Base-by-base conservation (phyloP, 2,329 filamentous ascomycete genomes). In the Colletotrichum karsti region DNA sequence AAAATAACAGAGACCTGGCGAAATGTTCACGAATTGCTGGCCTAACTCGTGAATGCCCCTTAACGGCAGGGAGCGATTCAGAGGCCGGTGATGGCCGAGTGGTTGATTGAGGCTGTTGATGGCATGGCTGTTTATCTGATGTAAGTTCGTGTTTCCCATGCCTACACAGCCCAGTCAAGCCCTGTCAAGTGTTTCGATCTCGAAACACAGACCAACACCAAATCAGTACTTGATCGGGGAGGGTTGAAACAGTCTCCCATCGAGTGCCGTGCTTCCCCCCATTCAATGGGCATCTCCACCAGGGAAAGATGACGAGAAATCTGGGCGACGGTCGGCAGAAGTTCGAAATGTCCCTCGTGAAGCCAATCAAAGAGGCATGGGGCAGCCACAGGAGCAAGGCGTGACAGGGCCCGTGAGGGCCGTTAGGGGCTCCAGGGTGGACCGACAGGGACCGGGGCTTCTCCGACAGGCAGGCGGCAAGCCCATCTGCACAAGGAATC, bases 201-300 rank as follows among this genome's bases (percentile, higher is more conserved):
- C 65, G 60, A 67, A 64, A 67, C 65, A 65, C 60, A 67, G 65
- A 64, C 60, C 60, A 67, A 53, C 44, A 64, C 53, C 46, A 67
- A 58, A 57, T 54, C 53, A 58, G 59, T 63, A n/a, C 39, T 51
- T 51, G 22, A 53, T 63, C 35, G 51, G 33, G 57, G 53, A 48
- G 46, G 37, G 60, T 59, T 63, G 64, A 67, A 67, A 67, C 64
- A 58, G 60, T 59, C 60, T 46, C 35, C 53, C 60, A 41, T 41
- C 54, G 60, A 67, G 60, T 67, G 65, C 60, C 60, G 60, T 35
- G 53, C 53, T 56, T 18, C 42, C 48, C 51, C 46, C 35, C 18
- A n/a, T 44, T 12, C 59, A 64, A 57, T 30, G 35, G 39, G 37
- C 22, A 33, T 46, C 53, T 54, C 64, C 64, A 64, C 64, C 30